Base-by-base conservation (phyloP, 2,329 filamentous ascomycete species). In the Aspergillus luchuensis region DNA sequence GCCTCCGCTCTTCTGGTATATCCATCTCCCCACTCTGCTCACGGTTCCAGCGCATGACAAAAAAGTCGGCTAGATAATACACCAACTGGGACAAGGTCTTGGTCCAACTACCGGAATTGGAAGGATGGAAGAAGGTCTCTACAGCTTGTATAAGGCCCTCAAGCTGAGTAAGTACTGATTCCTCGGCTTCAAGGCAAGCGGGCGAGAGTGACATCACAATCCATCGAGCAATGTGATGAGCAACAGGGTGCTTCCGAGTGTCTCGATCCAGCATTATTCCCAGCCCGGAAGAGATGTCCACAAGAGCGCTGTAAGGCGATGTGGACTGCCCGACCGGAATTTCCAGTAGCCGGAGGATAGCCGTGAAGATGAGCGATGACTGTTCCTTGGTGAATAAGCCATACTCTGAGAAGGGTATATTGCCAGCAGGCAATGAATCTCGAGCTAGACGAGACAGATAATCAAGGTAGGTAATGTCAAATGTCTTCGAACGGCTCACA, bases 71-170 rank as follows among this genome's bases (percentile, higher is more conserved):
- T 5, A 99, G 82, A 76, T 96, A 97, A 74, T 93, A 93, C 5
- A 95, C 91, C 57, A 99, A 83, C 76, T 98, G 94, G 3, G 92
- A 90, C 47, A 99, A 81, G 66, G 94, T 90, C 69, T 88, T 92
- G 1, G 94, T 96, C 95, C 95, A 99, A 13, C 82, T 82, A 13
- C 95, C 95, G 56, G 94, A 91, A 75, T 99, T 99, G 2, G 95
- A 99, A 2, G 95, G 95, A 71, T 99, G 95, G 82, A 97, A 99
- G 77, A 99, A 99, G 0, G 95, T 99, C 76, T 99, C 95, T 50
- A 98, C 90, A 2, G 93, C 95, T 75, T 98, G 91, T 67, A 99
- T 90, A 56, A 99, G 82, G 0, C 91, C 94, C 75, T 99, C 94
- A 5, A 99, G 84, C 66, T 91, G 91, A 36, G 89, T 87, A 69